Evolutionary conservation across 1,284 basidiomycete species (phyloP), one percentile per base, ranked within the genome.

Genomic region (Ceratobasidium sp.): DNA sequence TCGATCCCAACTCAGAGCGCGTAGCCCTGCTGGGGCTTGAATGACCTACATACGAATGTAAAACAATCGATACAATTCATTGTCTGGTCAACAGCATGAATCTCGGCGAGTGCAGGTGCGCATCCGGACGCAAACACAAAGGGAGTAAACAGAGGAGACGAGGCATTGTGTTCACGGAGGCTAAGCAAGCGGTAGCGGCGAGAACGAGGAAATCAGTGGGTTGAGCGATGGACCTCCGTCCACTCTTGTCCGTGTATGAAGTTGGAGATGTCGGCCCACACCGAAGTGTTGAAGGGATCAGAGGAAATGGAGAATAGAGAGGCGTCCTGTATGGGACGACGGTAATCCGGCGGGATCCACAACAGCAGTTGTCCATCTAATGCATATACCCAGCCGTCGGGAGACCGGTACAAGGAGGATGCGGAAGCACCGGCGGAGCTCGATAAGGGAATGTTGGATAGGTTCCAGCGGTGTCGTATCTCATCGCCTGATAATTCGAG

Each of bases 281-380:
- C 19, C n/a, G 69, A 4, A n/a, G 7, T 1, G 8, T 0, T 19
- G 0, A 15, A 25, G 8, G 7, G 17, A 9, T 34, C 29, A 5
- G 40, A 44, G 8, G 13, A 2, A 22, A 73, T 73, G 9, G 19
- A 3, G 6, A 54, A 37, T n/a, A 61, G 13, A 0, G 57, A 44
- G 13, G 25, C 34, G 34, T 49, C 54, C 7, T 9, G 19, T 2
- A 15, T 15, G 17, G 25, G 13, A 9, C 57, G 56, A 4, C 57
- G 56, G 62, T 73, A 73, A 9, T 73, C 40, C 2, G 51, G 37
- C 19, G 68, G 68, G 5, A 70, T 6, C 68, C 68, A 70, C 1
- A 70, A 54, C 15, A 70, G 54, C 1, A 56, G 51, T 22, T 51
- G 13, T 9, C 37, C 51, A 25, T 34, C 9, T 9, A 1, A 0